Evolutionary conservation across 371 early-diverging fungal genomes (phyloP), one percentile per base, ranked within the genome.

Genomic region (Lichtheimia corymbifera): DNA sequence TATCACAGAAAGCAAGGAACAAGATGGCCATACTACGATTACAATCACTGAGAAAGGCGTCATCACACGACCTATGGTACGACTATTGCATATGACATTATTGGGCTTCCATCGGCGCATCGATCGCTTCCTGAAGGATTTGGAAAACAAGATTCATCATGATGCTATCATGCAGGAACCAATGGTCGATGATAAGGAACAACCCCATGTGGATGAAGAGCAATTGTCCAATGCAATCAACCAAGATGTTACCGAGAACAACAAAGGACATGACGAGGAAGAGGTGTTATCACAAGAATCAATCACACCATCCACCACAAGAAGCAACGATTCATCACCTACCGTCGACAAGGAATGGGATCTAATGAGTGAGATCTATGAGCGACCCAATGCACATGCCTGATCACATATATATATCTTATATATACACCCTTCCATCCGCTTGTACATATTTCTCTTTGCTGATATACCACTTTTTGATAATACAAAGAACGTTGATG

Each of bases 71-170:
- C 79, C 79, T 2, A 62, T 78, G 58, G 71, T 71, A 20, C 63
- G 79, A 11, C 44, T 78, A 4, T 63, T 67, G 2, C 63, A 73
- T 49, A 20, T 73, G 50, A 47, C 70, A 5, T 17, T 78, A 14
- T 71, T 75, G 64, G 79, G 79, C 1, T 78, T 67, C 53, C 65
- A 71, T 53, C 63, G 70, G 17, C 71, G 72, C 17, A 68, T 78
- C 17, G 79, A 78, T 62, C 67, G 73, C 12, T 78, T 74, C 42
- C 49, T 78, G 43, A 72, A 71, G n/a, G 79, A 78, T 53, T 51
- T 78, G 30, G 62, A 30, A 30, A 65, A 65, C 44, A 67, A 67
- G 30, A 65, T 73, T 15, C 58, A 58, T 24, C 53, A 62, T 25
- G 70, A 70, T 47, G 42, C 25, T 17, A 41, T 22, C 9, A 22